Evolutionary conservation across 2,329 filamentous ascomycete genomes (phyloP), one percentile per base, ranked within the genome.

Genomic region (Penicillium hordei): DNA sequence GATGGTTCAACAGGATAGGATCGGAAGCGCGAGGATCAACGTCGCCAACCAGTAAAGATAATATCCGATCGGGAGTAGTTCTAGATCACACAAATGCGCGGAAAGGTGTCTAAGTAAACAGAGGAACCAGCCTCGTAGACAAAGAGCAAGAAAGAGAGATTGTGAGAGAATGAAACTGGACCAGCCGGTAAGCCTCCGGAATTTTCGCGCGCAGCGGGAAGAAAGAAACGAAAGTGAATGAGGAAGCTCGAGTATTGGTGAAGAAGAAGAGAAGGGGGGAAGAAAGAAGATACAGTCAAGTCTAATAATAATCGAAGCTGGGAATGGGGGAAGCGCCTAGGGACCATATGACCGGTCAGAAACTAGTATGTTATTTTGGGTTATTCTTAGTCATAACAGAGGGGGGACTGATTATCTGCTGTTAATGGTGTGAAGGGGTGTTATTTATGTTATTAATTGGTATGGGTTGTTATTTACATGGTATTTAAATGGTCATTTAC

Each of bases 41-140:
- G 39, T 48, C 27, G 45, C 42, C 44, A 44, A 54, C 48, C 29
- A 52, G 45, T 48, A 19, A 52, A 27, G 34, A 52, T 17, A 43
- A 49, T 50, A 39, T 55, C 29, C 57, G 57, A 60, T 57, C 53
- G 58, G 50, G 60, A 65, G 23, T 4, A n/a, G 60, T 62, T 59
- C 13, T 55, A 59, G 17, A 52, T 42, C 48, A 31, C 49, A 27
- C 48, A 33, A 58, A 51, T 42, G 33, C 48, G 13, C 36, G 36
- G 33, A 51, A 33, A 23, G 38, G 25, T 33, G 48, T 39, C 13
- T 29, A 29, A 8, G 10, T 9, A n/a, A 51, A 51, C 48, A 65
- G 72, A 75, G 72, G 73, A 67, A 64, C 74, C 74, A 68, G 74
- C 72, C 74, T 75, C 72, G 57, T 53, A 62, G 59, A 52, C 50